Base-by-base conservation (phyloP, 208 protist genomes). In the Crithidia acanthocephali region DNA sequence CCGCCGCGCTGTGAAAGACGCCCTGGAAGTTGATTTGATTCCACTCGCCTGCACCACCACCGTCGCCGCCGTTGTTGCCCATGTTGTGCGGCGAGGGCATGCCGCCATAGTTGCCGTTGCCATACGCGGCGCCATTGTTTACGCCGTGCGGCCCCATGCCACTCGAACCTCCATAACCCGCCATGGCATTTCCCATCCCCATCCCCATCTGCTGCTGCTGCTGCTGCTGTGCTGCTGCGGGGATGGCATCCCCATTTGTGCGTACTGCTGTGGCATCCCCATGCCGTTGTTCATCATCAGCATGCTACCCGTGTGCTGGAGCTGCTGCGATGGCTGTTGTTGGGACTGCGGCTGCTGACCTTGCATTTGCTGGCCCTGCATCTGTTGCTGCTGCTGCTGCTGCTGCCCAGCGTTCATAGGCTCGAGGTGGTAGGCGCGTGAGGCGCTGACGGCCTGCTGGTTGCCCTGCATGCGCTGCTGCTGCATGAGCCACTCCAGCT, bases 341-440 rank as follows among this genome's bases (percentile, higher is more conserved):
- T 71, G 61, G 8, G 27, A 20, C 47, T 30, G 51, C 53, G 15
- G 16, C 42, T 60, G 55, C 35, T 69, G 63, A 16, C 47, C 33
- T 15, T 61, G 56, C 32, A 9, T 2, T 37, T 9, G 32, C 67
- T 16, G 67, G 22, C 9, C 16, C 30, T 33, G 23, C 25, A 10
- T 1, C 28, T 30, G 47, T 33, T n/a, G 30, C 22, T 33, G 23
- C 25, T 22, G n/a, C 28, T 30, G 47, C 28, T 50, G 44, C 23
- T 60, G 64, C 56, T 71, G 61, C 16, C 47, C 7, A 32, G 20
- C 40, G 51, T 51, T 69, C 57, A 83, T 68, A n/a, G 78, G 73
- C 45, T 84, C 74, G 33, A 81, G 53, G 63, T 76, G 70, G 28
- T 81, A 77, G 53, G 67, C 68, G 27, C 70, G 60, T 25, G 67